phyloP scores from a whole-genome alignment of 140 eudicot species.

The Cichorium intybus region DNA sequence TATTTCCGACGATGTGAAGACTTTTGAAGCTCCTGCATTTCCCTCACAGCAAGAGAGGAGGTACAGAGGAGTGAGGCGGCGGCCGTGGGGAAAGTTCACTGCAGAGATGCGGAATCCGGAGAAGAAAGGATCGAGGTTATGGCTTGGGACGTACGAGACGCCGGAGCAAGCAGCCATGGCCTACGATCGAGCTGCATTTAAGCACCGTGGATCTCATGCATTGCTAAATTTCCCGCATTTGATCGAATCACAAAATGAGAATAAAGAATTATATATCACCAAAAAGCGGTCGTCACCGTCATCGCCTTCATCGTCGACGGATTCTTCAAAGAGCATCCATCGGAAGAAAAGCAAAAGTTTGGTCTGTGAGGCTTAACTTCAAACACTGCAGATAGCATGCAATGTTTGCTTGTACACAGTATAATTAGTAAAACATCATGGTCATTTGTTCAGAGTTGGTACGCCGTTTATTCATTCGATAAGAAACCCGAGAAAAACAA shows the following conservation, averaged over 20 bases:
- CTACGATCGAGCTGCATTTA: constrained; percentile 68
- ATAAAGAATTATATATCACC: neutral
- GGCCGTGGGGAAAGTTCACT: constrained; percentile 82
- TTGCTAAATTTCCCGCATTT: constrained; percentile 66
- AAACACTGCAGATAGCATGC: too few species aligned
- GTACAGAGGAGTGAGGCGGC: constrained; percentile 62
- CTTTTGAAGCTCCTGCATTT: neutral
- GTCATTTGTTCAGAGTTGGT: too few species aligned
- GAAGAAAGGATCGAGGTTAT: constrained; percentile 65
- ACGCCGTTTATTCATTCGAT: too few species aligned
- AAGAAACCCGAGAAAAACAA: too few species aligned
- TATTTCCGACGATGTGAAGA: neutral
- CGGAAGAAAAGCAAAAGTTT: neutral
- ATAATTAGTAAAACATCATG: too few species aligned
- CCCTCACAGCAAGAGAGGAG: constrained; percentile 31
- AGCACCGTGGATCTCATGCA: constrained; percentile 67
- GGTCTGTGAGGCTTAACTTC: neutral
- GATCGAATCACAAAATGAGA: constrained; percentile 6
- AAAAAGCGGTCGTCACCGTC: constrained; percentile 16
- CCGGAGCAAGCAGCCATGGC: constrained; percentile 75
- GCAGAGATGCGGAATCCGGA: constrained; percentile 78
- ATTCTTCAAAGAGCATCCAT: neutral
- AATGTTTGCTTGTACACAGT: too few species aligned
- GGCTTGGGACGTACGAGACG: constrained; percentile 81
- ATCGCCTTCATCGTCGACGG: neutral